Evolutionary conservation across 2,329 filamentous ascomycete genomes (phyloP), one percentile per base, ranked within the genome.

Genomic region (Davidsoniella virescens): DNA sequence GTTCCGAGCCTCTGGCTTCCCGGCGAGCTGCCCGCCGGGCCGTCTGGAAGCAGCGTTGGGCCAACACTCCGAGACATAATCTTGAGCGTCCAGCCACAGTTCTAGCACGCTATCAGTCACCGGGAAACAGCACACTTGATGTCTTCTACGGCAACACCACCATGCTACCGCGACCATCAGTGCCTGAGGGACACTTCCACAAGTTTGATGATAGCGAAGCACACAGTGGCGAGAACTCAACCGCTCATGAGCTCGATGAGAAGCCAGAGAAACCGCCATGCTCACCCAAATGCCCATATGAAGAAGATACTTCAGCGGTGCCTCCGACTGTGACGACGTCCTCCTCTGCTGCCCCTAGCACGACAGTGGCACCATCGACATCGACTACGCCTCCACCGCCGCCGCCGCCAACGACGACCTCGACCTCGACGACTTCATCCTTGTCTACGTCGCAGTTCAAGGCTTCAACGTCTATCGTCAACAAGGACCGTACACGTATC

Each of bases 31-130:
- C 36, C 33, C 44, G 51, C 49, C 52, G 44, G 29, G 51, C 44
- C 33, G 45, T 47, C 10, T 50, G 48, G 48, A 53, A 47, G 16
- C 29, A 16, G 8, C 41, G 47, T 26, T 53, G 52, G 52, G 44
- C 44, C 10, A 8, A 42, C n/a, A 44, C 50, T 26, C 29, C 41
- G 23, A 43, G 52, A 7, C 52, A 53, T 33, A 43, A 47, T 17
- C 44, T 53, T 2, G 39, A 42, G 20, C 26, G 50, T 25, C 50
- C 50, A 9, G 41, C 46, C 17, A 48, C 38, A 29, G 50, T 44
- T 7, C 39, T 52, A 20, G 33, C 33, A 4, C 47, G 47, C 14
- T 50, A 33, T 33, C 20, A 8, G 14, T 36, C 9, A 5, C 18
- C 33, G 25, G 3, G 6, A 12, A 29, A n/a, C 8, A 14, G 25